Conservation (phyloP, 1,284 basidiomycete species). For the Apiotrichum sp. region DNA sequence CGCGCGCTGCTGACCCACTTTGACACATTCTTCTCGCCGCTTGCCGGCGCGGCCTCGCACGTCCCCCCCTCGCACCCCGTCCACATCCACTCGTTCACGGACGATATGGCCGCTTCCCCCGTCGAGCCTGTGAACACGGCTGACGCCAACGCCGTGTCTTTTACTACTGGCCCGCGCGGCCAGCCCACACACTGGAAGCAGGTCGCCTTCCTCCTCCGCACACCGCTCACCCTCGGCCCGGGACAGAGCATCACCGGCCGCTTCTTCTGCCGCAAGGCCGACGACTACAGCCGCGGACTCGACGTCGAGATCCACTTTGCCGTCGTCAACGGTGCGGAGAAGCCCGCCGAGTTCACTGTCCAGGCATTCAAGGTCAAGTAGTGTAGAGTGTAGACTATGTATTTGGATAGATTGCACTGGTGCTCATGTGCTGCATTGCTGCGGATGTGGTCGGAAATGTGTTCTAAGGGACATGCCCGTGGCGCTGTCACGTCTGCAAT, state of each 20-base stretch:
- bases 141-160: constrained; percentile 54
- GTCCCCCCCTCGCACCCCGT: constrained; percentile 49
- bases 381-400: not conserved
- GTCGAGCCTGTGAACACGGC: constrained; percentile 19
- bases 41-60: constrained; percentile 48
- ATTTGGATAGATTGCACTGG: too few relatives aligned
- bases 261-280: constrained; percentile 76
- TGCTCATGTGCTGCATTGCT: too few relatives aligned
- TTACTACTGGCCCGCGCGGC: constrained; percentile 80
- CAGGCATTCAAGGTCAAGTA: constrained; percentile 32
- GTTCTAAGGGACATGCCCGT: too few relatives aligned
- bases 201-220: constrained; percentile 77
- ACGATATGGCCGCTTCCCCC: constrained; percentile 25
- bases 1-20: constrained; percentile 88
- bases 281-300: constrained; percentile 77
- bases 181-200: constrained; percentile 98
- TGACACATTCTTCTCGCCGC: constrained; percentile 78
- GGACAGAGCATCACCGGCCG: constrained; percentile 67
- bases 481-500: too few relatives aligned
- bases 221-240: constrained; percentile 66
- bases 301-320: constrained; percentile 81
- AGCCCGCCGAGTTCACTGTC: constrained; percentile 21
- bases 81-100: constrained; percentile 28
- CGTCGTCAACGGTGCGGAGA: constrained; percentile 8
- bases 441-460: too few relatives aligned